A percentile compares a stretch with the other conserved stretches of the same genome.
phyloP scores from a whole-genome alignment of 2,329 filamentous ascomycete species.

The Aureobasidium pullulans region DNA sequence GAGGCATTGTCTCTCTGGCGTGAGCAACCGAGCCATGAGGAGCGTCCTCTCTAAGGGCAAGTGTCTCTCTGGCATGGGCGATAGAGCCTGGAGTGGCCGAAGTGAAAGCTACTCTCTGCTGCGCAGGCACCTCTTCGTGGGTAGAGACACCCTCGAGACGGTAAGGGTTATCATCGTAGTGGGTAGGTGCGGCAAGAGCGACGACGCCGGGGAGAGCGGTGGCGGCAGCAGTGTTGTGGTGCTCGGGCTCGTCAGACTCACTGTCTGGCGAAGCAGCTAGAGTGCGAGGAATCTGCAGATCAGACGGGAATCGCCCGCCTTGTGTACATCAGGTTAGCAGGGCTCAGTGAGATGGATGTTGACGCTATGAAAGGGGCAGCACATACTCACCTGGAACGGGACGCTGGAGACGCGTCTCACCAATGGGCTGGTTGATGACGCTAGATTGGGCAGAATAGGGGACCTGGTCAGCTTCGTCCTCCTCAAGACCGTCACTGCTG shows the following conservation, averaged over 20 bases:
- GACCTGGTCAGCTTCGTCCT: constrained; percentile 59
- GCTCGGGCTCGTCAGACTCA: constrained; percentile 57
- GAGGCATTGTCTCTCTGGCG: background rate
- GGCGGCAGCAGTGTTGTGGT: constrained; percentile 50
- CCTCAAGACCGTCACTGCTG: constrained; percentile 63
- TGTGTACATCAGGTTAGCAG: constrained; percentile 5
- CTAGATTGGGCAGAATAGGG: constrained; percentile 53
- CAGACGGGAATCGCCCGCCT: constrained; percentile 79
- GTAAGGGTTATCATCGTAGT: constrained; percentile 18
- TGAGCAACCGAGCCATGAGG: background rate
- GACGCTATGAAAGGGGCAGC: constrained; percentile 24
- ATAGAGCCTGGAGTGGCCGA: background rate
- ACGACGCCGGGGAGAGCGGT: constrained; percentile 23
- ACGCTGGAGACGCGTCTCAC: constrained; percentile 49
- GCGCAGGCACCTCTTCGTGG: background rate
- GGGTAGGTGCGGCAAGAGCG: constrained; percentile 14
- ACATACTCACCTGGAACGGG: constrained; percentile 70
- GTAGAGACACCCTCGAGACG: constrained; percentile 15
- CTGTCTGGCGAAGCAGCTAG: constrained; percentile 57
- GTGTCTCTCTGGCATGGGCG: background rate
- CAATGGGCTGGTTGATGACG: constrained; percentile 26
- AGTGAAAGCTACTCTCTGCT: background rate
- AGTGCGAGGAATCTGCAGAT: constrained; percentile 75
- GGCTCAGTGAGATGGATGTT: constrained; percentile 5
- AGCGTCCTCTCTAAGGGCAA: background rate